A percentile compares a stretch with the other conserved stretches of the same genome.
These are phyloP conservation scores for Botryococcus braunii DNA, from an alignment of 163 green algal genomes.

Conservation along the genomic window DNA sequence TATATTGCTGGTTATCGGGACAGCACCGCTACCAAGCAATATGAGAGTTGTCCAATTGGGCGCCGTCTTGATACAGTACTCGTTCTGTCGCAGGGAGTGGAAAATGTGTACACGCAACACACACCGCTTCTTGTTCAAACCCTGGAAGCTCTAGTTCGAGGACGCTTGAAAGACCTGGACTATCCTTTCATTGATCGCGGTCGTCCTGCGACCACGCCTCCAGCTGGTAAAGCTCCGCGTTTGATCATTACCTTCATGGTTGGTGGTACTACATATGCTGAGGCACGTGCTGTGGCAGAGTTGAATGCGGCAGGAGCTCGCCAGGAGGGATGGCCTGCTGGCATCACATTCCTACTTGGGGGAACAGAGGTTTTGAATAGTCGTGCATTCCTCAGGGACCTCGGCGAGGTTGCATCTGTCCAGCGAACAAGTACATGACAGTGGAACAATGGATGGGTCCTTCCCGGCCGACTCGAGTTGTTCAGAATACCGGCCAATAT, in stretches of 20 bases:
- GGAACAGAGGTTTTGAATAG: conserved; percentile 76
- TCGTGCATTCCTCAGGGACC: conserved; percentile 45
- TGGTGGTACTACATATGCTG: conserved; percentile 91
- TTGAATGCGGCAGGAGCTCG: conserved; percentile 39
- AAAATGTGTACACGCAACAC: conserved; percentile 99
- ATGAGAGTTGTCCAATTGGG: no score
- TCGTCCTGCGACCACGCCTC: background rate
- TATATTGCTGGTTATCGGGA: no score
- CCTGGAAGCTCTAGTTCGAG: conserved; percentile 54
- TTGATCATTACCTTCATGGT: conserved; percentile 90
- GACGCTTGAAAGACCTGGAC: conserved; percentile 57
- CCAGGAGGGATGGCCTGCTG: conserved; percentile 29
- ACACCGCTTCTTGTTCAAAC: conserved; percentile 71
- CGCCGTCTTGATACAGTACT: no score
- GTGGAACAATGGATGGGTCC: no score
- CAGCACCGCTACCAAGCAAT: no score
- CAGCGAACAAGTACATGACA: background rate
- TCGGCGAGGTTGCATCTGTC: conserved; percentile 20
- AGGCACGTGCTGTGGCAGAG: conserved; percentile 63
- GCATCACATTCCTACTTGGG: conserved; percentile 68
- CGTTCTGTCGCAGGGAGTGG: conserved; percentile 77
- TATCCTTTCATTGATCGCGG: conserved; percentile 54
- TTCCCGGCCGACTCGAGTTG: no score
- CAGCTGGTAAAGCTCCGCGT: conserved; percentile 24
- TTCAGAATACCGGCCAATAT: no score